Evolutionary conservation across 2,329 filamentous ascomycete genomes (phyloP), one percentile per base, ranked within the genome.

Genomic region (Calonectria naviculata): DNA sequence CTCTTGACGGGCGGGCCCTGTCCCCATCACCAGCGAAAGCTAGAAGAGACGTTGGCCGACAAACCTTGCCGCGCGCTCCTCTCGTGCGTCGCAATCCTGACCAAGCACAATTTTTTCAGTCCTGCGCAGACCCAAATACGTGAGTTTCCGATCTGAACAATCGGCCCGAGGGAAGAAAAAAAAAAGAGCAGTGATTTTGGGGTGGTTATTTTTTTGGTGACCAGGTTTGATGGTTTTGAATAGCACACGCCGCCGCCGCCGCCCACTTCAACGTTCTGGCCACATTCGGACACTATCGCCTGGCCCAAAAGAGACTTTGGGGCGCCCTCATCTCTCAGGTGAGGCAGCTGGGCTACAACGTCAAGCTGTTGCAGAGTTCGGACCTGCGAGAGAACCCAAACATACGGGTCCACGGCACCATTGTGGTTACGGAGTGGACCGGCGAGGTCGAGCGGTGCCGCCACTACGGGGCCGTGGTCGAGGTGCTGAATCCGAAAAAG

Each of bases 1-100:
- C 52, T 58, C 12, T 38, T 58, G 52, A 58, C 52, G 34, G 52
- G 52, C 52, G 52, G 52, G 13, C 52, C 52, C 52, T 58, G 52
- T 17, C 52, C 52, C 21, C 52, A 38, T 58, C 52, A 58, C 34
- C 52, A 58, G 52, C 52, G 52, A 15, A 38, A 24, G 52, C 34
- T 58, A 1, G 52, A 58, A 36, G 52, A 58, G 21, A 10, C 21
- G 13, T 38, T 21, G 34, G 34, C 52, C 13, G 34, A 58, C 34
- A 58, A 58, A 34, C 52, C 52, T 15, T 58, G 52, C 52, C 52
- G 31, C 52, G 52, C 52, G 34, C 31, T 58, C 21, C 34, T 58
- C 31, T 58, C 52, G 4, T 58, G 52, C 52, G 52, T 58, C 52
- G 21, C 31, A 12, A 58, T 58, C 13, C 31, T 58, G 8, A 58